A percentile compares a stretch with the other conserved stretches of the same genome.
Evolutionary conservation across 2,329 filamentous ascomycete species (phyloP).

Genomic region (Monosporascus sp.): DNA sequence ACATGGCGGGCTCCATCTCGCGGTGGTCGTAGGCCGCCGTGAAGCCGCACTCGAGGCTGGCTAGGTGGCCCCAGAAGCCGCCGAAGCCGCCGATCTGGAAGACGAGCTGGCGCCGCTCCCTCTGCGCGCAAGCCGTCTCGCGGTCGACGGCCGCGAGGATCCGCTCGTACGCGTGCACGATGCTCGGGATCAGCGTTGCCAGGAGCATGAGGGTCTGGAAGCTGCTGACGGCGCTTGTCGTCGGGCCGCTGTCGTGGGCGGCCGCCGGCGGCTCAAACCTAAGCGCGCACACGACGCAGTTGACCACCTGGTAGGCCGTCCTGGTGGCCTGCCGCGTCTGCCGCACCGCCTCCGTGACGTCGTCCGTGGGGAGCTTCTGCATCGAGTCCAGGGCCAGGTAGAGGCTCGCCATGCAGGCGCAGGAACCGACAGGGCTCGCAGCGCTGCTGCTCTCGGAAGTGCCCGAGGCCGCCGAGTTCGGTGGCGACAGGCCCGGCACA

Average conservation of each 20-base stretch:
- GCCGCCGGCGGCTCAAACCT: constrained; percentile 24
- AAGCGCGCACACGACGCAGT: constrained; percentile 45
- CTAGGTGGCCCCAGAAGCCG: constrained; percentile 39
- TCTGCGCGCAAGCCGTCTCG: constrained; percentile 41
- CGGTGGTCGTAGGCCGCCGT: constrained; percentile 33
- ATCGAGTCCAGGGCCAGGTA: constrained; percentile 48
- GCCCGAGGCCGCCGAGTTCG: constrained; percentile 11
- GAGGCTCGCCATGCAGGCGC: constrained; percentile 44
- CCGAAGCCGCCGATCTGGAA: constrained; percentile 45
- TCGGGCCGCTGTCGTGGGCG: not conserved
- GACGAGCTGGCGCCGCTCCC: constrained; percentile 34
- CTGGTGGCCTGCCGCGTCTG: constrained; percentile 43
- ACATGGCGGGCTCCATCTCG: constrained; percentile 46
- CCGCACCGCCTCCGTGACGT: constrained; percentile 41
- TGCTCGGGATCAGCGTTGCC: constrained; percentile 51
- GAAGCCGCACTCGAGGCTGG: constrained; percentile 21
- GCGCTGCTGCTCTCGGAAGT: constrained; percentile 17
- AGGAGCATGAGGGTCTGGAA: constrained; percentile 58
- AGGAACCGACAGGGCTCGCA: constrained; percentile 19
- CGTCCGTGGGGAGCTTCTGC: constrained; percentile 38
- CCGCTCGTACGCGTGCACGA: constrained; percentile 51
- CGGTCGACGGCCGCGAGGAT: constrained; percentile 51
- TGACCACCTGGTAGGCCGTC: constrained; percentile 45
- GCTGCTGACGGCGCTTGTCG: constrained; percentile 38
- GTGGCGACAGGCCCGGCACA: constrained; percentile 19